Conservation (phyloP, 768 basidiomycete genomes). For the Kwoniella botswanensis region DNA sequence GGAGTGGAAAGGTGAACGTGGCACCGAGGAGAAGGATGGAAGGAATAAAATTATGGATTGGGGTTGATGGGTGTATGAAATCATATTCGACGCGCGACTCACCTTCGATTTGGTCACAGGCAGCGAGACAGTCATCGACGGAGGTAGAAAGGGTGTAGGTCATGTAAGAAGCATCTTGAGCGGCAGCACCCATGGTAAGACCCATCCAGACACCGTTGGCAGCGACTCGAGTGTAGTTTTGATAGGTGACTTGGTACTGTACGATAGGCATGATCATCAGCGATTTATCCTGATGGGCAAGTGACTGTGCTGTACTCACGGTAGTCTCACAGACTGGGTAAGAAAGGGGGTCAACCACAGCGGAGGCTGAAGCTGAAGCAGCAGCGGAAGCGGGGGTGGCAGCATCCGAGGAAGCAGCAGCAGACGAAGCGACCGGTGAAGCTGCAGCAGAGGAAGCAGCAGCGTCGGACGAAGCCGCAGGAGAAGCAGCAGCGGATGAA, state of each 20-base stretch:
- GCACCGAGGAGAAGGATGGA: not conserved
- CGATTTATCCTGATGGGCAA: not conserved
- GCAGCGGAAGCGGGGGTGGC: constrained; percentile 5
- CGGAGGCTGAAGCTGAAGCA: constrained; percentile 15
- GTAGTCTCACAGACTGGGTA: constrained; percentile 13
- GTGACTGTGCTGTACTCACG: not conserved
- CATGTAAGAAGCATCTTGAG: constrained; percentile 45
- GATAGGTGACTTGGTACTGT: constrained; percentile 36
- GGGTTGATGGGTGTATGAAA: no score
- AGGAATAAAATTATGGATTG: not conserved
- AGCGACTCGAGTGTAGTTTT: constrained; percentile 42
- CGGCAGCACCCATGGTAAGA: constrained; percentile 41
- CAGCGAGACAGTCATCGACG: constrained; percentile 41
- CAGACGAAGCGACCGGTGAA: constrained; percentile 6
- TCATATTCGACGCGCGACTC: not conserved
- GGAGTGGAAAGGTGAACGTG: not conserved
- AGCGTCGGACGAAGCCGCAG: constrained; percentile 12
- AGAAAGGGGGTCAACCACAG: constrained; percentile 19
- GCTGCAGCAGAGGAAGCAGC: constrained; percentile 18
- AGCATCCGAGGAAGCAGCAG: constrained; percentile 22
- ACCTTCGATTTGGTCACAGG: constrained; percentile 39
- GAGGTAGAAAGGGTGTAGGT: constrained; percentile 46
- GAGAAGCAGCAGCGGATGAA: constrained; percentile 12
- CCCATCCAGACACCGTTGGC: constrained; percentile 41
- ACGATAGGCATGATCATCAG: not conserved